phyloP scores from a whole-genome alignment of 1,284 basidiomycete genomes.

The Heterobasidion annosum region DNA sequence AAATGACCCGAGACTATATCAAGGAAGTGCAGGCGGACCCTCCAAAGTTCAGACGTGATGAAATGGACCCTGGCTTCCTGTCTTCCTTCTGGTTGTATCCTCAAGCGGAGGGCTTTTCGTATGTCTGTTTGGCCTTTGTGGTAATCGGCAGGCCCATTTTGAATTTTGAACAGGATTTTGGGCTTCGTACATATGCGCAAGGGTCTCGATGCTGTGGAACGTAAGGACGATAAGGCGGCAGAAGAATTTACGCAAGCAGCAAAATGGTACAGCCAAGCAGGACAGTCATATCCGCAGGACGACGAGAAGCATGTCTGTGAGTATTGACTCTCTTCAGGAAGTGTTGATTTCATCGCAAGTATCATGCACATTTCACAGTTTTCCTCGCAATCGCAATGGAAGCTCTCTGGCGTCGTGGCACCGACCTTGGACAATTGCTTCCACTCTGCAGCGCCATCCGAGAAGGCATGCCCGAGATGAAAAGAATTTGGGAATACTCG shows the following conservation, averaged over 20 bases:
- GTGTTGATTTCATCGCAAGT: too few species aligned
- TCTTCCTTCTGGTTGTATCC: slow-evolving; percentile 28
- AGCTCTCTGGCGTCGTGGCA: slow-evolving; percentile 4
- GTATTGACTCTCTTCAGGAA: background rate
- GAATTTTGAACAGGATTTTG: background rate
- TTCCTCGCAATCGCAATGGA: slow-evolving; percentile 11
- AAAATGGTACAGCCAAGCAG: slow-evolving; percentile 19
- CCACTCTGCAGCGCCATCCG: slow-evolving; percentile 10
- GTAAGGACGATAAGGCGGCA: slow-evolving; percentile 1
- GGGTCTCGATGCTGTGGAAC: slow-evolving; percentile 6
- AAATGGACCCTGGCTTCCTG: slow-evolving; percentile 17
- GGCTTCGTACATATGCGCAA: slow-evolving; percentile 7
- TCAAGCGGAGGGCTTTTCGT: slow-evolving; percentile 26
- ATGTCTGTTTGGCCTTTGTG: slow-evolving; percentile 11
- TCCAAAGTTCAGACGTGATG: background rate
- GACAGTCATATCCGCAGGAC: slow-evolving; percentile 19
- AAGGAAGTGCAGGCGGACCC: slow-evolving; percentile 15
- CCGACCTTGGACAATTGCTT: slow-evolving; percentile 7
- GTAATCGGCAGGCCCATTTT: slow-evolving; percentile 19
- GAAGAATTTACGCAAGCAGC: slow-evolving; percentile 12
- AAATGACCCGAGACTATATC: slow-evolving; percentile 19
- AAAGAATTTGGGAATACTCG: slow-evolving; percentile 17
- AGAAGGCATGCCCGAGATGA: slow-evolving; percentile 12
- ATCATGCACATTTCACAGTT: slow-evolving; percentile 4
- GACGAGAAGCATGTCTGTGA: slow-evolving; percentile 24